Evolutionary conservation across 2,329 filamentous ascomycete genomes (phyloP), one percentile per base, ranked within the genome.

Genomic region (Aspergillus latus): DNA sequence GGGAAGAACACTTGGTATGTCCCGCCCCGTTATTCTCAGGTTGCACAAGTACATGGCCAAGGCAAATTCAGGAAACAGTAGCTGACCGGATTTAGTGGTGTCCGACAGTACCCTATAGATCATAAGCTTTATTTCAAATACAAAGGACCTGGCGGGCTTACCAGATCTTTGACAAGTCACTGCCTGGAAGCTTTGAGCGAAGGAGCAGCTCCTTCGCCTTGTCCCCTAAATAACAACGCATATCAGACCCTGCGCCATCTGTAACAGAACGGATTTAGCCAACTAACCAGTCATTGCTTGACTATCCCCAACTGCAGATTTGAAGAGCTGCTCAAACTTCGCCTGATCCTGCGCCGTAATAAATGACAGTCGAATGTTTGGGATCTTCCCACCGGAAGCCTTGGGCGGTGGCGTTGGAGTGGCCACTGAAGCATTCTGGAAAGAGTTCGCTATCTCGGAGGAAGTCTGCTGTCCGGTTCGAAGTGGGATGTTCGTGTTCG

Each of bases 11-110:
- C 81, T 69, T 0, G 94, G 94, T 26, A 99, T 75, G 0, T 87
- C 80, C 74, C 96, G 96, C 57, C 92, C 91, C 0, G 90, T 94
- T 57, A 97, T 80, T 72, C 88, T 94, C 64, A 99, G 72, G 70
- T 97, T 99, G 80, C 94, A 99, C 32, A 99, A 84, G 67, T 99
- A 99, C 94, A 99, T 97, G 60, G 94, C 90, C 56, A 99, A 81
- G 6, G 94, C 94, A 64, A 99, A 99, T 75, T 99, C 94, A 42
- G 94, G 94, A 71, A 99, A 99, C 70, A 97, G 88, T 32, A 99
- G 84, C 74, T 97, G 92, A 45, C 94, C 94, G 11, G 93, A 94
- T 73, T 95, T 93, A 47, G 94, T 99, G 8, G 94, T 97, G 75
- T 99, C 94, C 46, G 92, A 90, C 21, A 99, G 79, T 16, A 91